These are phyloP conservation scores for Penicillium cosmopolitanum DNA, from an alignment of 495 filamentous ascomycete genomes.

Conservation along the genomic window DNA sequence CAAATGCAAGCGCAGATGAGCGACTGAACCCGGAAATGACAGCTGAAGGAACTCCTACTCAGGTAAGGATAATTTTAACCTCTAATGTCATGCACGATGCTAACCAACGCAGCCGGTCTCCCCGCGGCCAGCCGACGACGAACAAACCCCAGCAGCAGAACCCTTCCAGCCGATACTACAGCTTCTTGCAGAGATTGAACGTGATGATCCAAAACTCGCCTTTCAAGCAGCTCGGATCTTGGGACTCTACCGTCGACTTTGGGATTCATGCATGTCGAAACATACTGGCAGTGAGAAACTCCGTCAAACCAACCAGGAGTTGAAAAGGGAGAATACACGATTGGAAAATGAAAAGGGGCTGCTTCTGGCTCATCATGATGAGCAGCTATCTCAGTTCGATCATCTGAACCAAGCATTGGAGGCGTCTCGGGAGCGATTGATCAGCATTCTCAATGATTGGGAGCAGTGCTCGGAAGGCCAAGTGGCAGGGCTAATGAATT, in stretches of 20 bases:
- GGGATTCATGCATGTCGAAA: constrained; percentile 12
- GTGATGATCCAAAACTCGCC: constrained; percentile 15
- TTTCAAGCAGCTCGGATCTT: constrained; percentile 12
- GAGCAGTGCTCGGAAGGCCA: no score
- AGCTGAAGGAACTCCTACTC: no score
- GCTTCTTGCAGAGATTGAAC: constrained; percentile 9
- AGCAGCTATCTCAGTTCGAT: neutral
- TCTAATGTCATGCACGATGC: no score
- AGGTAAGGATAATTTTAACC: no score
- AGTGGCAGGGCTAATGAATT: no score
- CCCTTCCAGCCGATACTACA: constrained; percentile 11
- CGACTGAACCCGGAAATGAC: no score
- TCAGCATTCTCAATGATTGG: no score
- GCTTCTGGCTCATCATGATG: neutral
- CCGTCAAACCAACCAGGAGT: neutral
- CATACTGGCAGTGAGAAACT: neutral
- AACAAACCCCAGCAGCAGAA: no score
- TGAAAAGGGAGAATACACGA: neutral
- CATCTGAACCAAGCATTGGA: neutral
- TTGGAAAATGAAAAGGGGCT: neutral
- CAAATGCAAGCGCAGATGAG: no score
- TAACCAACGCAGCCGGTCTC: neutral
- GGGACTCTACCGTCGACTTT: constrained; percentile 12
- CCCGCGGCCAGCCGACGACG: neutral
- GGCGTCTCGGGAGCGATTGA: no score